phyloP scores from a whole-genome alignment of 139 green algal species.

The Zygnema cylindricum region DNA sequence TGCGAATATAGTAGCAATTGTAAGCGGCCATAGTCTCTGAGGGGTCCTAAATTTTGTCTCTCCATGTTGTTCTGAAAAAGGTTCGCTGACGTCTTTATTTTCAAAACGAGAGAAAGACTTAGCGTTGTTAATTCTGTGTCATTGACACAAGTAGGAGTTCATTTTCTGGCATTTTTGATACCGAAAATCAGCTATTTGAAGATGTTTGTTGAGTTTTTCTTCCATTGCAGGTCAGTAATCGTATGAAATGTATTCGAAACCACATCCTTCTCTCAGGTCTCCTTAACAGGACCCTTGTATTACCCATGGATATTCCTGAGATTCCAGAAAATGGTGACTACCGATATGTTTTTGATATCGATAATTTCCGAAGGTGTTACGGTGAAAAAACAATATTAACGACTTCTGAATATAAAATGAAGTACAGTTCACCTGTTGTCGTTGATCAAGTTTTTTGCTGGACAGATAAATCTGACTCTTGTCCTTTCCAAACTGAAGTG shows the following conservation, averaged over 20 bases:
- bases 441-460: constrained; percentile 15
- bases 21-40: neutral
- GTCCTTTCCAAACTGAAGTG: neutral
- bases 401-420: neutral
- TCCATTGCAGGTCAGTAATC: constrained; percentile 18
- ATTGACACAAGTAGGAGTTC: neutral
- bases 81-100: neutral
- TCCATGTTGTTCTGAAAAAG: neutral
- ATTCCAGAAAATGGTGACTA: neutral
- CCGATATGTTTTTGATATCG: constrained; percentile 12
- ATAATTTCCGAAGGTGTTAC: neutral
- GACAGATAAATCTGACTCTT: neutral
- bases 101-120: too few species aligned
- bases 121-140: neutral
- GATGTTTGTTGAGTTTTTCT: too few species aligned
- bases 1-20: too few species aligned
- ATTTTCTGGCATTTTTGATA: neutral
- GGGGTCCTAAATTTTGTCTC: neutral
- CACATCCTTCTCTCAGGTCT: neutral
- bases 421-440: neutral
- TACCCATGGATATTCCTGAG: neutral
- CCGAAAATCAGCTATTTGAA: too few species aligned
- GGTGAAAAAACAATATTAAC: constrained; percentile 15
- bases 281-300: constrained; percentile 12
- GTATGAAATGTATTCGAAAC: constrained; percentile 5